Percentiles rank a stretch among this genome's conserved stretches.
Evolutionary conservation across 768 basidiomycete species (phyloP).

Genomic region (Boletus bicolor): DNA sequence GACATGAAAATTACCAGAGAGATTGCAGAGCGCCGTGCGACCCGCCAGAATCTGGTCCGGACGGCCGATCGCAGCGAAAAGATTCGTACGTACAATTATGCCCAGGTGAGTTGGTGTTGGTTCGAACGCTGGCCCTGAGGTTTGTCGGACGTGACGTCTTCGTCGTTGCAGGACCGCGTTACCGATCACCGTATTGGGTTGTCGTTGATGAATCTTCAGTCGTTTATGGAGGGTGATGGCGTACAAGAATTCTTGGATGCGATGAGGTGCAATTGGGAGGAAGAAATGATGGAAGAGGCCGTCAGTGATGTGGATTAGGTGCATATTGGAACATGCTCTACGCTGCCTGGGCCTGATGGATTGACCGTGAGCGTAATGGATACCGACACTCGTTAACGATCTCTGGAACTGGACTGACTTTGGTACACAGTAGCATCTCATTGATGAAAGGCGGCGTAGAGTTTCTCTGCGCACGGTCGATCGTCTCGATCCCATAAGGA

Average conservation of each 20-base stretch:
- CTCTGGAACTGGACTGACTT: no score
- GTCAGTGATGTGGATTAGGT: constrained; percentile 27
- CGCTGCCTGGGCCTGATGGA: no score
- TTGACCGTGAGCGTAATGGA: no score
- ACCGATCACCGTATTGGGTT: constrained; percentile 90
- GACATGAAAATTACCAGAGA: constrained; percentile 74
- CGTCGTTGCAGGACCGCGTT: constrained; percentile 65
- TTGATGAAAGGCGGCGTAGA: no score
- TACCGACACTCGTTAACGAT: no score
- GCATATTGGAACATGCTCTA: no score
- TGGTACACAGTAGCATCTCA: no score
- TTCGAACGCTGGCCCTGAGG: neutral
- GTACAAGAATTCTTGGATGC: constrained; percentile 56
- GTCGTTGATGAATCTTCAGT: constrained; percentile 62
- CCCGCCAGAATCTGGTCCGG: constrained; percentile 69
- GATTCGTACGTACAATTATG: constrained; percentile 92
- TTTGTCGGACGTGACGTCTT: neutral
- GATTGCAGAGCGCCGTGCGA: constrained; percentile 63
- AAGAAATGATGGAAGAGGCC: constrained; percentile 53
- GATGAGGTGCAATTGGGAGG: constrained; percentile 54
- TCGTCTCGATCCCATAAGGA: no score
- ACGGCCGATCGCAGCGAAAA: constrained; percentile 90
- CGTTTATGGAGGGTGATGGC: constrained; percentile 65
- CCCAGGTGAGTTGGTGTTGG: constrained; percentile 50
- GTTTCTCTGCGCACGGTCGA: no score